Evolutionary conservation across 1,284 basidiomycete genomes (phyloP).

Genomic region (Pascua sp.): DNA sequence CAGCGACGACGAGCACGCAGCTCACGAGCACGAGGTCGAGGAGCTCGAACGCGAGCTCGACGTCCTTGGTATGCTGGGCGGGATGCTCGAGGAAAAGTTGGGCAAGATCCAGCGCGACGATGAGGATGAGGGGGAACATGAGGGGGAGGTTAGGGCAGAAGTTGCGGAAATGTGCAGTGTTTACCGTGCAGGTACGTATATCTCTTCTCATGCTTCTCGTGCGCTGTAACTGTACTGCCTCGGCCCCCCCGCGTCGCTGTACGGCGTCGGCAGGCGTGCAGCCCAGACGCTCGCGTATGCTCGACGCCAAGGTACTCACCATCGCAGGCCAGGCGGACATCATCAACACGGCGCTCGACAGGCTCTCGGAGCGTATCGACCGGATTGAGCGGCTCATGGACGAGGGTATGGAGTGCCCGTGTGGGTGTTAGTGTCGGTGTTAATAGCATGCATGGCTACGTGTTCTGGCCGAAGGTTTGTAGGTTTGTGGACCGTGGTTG

Average conservation of each 20-base stretch:
- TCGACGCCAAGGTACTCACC: too few species aligned
- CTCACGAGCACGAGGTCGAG: conserved; percentile 54
- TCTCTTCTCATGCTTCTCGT: too few species aligned
- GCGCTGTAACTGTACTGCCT: too few species aligned
- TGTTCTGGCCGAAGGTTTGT: too few species aligned
- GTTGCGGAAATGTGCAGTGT: background rate
- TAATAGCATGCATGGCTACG: conserved; percentile 3
- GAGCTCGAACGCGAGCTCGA: conserved; percentile 61
- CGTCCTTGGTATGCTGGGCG: conserved; percentile 55
- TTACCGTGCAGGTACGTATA: background rate
- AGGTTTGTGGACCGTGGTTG: too few species aligned
- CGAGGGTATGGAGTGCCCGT: conserved; percentile 37
- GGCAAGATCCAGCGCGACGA: conserved; percentile 14
- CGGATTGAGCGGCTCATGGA: conserved; percentile 32
- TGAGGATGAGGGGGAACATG: conserved; percentile 34
- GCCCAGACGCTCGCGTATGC: background rate
- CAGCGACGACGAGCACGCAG: conserved; percentile 46
- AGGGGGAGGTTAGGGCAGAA: conserved; percentile 25
- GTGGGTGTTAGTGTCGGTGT: conserved; percentile 35
- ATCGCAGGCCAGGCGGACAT: conserved; percentile 33
- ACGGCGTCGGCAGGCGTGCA: too few species aligned
- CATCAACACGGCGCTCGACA: conserved; percentile 26
- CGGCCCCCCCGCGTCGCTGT: too few species aligned
- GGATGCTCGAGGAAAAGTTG: conserved; percentile 63
- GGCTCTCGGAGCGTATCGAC: conserved; percentile 31